These are phyloP conservation scores for Zostera marina DNA, from an alignment of 116 monocot species.

Conservation along the genomic window DNA sequence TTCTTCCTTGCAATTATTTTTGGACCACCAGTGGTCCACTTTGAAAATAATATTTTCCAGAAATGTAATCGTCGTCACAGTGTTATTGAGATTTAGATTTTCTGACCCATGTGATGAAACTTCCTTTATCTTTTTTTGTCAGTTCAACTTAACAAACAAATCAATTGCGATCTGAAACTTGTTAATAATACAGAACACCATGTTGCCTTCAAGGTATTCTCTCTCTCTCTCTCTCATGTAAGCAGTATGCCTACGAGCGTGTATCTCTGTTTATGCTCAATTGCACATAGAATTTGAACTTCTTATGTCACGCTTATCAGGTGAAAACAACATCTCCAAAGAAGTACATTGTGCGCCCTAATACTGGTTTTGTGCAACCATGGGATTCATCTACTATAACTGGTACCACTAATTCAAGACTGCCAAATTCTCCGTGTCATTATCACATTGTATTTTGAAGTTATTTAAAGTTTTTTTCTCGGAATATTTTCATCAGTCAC, in stretches of 20 bases:
- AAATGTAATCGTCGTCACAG: background rate
- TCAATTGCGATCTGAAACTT: constrained; percentile 76
- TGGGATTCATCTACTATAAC: constrained; percentile 78
- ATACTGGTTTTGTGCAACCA: constrained; percentile 72
- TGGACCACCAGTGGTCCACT: constrained; percentile 3
- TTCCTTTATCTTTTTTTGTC: constrained; percentile 7
- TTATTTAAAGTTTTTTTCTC: background rate
- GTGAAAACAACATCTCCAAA: constrained; percentile 90
- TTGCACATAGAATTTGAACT: background rate
- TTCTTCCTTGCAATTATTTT: background rate
- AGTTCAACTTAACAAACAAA: constrained; percentile 73
- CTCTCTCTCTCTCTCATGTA: background rate
- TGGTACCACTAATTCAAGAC: constrained; percentile 15
- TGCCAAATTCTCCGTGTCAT: background rate
- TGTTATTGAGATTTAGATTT: background rate
- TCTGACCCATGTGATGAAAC: background rate
- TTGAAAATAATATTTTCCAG: background rate
- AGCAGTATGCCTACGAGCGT: background rate
- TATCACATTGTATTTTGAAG: background rate
- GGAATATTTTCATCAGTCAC: constrained; percentile 36
- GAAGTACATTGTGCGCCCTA: constrained; percentile 91
- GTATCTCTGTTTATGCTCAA: background rate
- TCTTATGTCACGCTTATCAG: constrained; percentile 10
- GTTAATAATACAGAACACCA: constrained; percentile 85
- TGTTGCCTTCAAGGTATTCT: constrained; percentile 80